Conservation (phyloP, 352 stramenopile genomes). For the Phytopythium montanum region DNA sequence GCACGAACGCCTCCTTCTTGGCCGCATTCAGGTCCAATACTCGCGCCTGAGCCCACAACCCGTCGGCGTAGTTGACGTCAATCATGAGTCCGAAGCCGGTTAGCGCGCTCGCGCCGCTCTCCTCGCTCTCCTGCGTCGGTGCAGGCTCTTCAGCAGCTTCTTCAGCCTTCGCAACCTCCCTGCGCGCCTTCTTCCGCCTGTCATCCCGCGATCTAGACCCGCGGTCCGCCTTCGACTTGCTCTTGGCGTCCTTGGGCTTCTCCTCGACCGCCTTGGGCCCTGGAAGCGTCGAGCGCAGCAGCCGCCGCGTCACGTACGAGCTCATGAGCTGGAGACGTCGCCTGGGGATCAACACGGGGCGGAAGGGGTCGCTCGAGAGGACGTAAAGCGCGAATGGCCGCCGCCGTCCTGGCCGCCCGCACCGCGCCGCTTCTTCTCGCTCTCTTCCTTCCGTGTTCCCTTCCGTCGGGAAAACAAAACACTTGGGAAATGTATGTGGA, state of each 20-base stretch:
- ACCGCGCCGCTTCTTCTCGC: not conserved
- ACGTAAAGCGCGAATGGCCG: constrained; percentile 1
- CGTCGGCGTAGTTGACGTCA: constrained; percentile 48
- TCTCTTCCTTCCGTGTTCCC: not conserved
- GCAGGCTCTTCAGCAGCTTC: not conserved
- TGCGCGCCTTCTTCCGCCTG: not conserved
- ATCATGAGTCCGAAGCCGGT: constrained; percentile 46
- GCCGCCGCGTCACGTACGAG: constrained; percentile 54
- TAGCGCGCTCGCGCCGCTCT: constrained; percentile 8
- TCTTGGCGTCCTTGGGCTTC: not conserved
- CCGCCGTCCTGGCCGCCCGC: not conserved
- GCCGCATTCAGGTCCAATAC: constrained; percentile 42
- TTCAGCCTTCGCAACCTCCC: not conserved
- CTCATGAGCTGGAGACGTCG: not conserved
- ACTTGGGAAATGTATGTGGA: too few species aligned
- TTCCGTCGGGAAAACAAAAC: too few species aligned
- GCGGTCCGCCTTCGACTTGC: not conserved
- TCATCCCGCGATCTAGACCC: not conserved
- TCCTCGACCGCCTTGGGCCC: not conserved
- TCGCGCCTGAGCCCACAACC: constrained; percentile 62
- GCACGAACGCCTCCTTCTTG: constrained; percentile 41
- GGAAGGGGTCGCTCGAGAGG: not conserved
- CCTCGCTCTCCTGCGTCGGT: constrained; percentile 1
- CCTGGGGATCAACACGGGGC: not conserved
- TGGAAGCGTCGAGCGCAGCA: constrained; percentile 56